A percentile compares a stretch with the other conserved stretches of the same genome.
Evolutionary conservation across 306 rosid species (phyloP).

Genomic region (Glycyrrhiza uralensis): DNA sequence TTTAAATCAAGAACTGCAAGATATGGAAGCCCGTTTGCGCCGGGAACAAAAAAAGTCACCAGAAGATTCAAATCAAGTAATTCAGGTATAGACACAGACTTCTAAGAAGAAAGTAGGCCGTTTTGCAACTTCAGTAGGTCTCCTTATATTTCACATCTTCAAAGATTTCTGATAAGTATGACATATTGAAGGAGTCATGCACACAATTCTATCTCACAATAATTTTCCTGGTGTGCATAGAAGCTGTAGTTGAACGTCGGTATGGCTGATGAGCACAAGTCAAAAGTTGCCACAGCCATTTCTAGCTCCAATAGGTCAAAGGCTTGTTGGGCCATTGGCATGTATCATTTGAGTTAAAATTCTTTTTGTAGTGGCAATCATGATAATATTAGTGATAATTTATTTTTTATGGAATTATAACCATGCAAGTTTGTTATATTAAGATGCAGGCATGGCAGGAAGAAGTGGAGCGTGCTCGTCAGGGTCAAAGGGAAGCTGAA

Average conservation of each 20-base stretch:
- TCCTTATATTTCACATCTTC: conserved; percentile 8
- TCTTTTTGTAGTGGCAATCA: background rate
- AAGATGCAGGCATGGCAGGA: conserved; percentile 97
- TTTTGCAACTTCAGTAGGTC: background rate
- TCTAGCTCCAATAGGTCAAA: background rate
- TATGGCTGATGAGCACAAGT: background rate
- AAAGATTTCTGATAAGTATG: background rate
- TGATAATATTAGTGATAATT: conserved; percentile 1
- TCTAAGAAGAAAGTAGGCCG: background rate
- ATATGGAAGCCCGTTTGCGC: conserved; percentile 79
- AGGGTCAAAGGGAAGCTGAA: conserved; percentile 97
- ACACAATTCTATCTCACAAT: too few relatives aligned
- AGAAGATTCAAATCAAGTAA: conserved; percentile 87
- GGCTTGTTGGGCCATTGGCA: background rate
- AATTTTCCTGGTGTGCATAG: too few relatives aligned
- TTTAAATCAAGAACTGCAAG: conserved; percentile 96
- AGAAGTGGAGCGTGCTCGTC: conserved; percentile 95
- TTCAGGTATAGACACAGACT: conserved; percentile 61
- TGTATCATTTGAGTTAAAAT: background rate
- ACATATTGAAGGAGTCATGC: conserved; percentile 8
- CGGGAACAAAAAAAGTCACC: conserved; percentile 89
- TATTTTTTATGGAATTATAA: conserved; percentile 14
- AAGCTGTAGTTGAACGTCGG: background rate
- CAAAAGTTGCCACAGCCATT: background rate
- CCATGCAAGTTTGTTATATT: conserved; percentile 14